Base-by-base conservation (phyloP, 2,329 filamentous ascomycete species). In the Aureobasidium namibiae region DNA sequence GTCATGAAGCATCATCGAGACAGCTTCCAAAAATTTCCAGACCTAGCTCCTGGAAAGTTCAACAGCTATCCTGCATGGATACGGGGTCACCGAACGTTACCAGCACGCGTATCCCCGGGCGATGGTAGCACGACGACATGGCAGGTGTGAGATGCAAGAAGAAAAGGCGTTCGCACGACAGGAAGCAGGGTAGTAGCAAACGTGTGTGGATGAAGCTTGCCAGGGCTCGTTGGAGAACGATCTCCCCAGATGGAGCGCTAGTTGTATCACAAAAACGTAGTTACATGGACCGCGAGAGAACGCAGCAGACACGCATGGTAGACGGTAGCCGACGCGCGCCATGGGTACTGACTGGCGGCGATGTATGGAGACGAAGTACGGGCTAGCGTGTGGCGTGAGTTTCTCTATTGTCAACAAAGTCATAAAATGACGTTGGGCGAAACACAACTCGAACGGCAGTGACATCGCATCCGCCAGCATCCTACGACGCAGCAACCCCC, bases 371-470 rank as follows among this genome's bases (percentile, higher is more conserved):
- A n/a, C n/a, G n/a, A n/a, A n/a, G 42, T 23, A 4, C 24, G 42
- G 24, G 42, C 10, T 54, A 54, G 50, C 50, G 50, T 26, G 50
- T 54, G 50, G 50, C 50, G 50, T 54, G 50, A 54, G 50, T 23
- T 45, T 42, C 18, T 11, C 36, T 54, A 42, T 54, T 54, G 33
- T 42, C 13, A 18, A 54, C 8, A 14, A 41, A 54, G 33, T 18
- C 50, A 54, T 54, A 54, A 54, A 18, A 54, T 54, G 50, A 54
- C 50, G 50, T 54, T 41, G 24, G n/a, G 36, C 14, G 14, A 44
- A 56, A 44, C 38, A 54, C 50, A 44, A 24, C 21, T 14, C 33
- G 29, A 36, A 36, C 52, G 26, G 50, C 21, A 24, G 39, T 56
- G 52, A 56, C 52, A 56, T 56, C 21, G 50, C 16, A 29, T 16